A percentile compares a stretch with the other conserved stretches of the same genome.
These are phyloP conservation scores for Yamadazyma sp. DNA, from an alignment of 1,139 yeast species.

Conservation along the genomic window DNA sequence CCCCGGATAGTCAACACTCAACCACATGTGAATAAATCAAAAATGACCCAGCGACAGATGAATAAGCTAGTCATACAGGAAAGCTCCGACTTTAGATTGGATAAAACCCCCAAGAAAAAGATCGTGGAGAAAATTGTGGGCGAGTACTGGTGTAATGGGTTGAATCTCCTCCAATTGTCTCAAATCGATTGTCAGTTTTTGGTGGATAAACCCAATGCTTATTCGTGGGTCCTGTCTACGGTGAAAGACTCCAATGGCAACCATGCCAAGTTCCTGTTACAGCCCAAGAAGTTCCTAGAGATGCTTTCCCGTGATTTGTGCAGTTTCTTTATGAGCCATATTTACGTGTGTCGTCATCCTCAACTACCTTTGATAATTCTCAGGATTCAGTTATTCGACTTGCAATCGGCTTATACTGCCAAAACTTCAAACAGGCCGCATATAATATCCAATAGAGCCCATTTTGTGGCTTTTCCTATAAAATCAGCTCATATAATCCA, in stretches of 20 bases:
- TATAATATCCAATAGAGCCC: slow-evolving; percentile 56
- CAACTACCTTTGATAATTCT: slow-evolving; percentile 57
- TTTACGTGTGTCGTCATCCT: slow-evolving; percentile 70
- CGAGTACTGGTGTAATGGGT: slow-evolving; percentile 62
- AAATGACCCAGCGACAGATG: slow-evolving; percentile 24
- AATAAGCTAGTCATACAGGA: slow-evolving; percentile 24
- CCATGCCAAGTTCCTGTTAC: slow-evolving; percentile 35
- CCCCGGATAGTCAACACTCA: slow-evolving; percentile 38
- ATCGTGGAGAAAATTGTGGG: slow-evolving; percentile 51
- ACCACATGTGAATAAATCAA: slow-evolving; percentile 23
- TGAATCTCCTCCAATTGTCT: slow-evolving; percentile 67
- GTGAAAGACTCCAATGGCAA: slow-evolving; percentile 40
- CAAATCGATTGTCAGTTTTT: slow-evolving; percentile 69
- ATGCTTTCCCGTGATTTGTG: slow-evolving; percentile 48
- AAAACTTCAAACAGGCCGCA: slow-evolving; percentile 28
- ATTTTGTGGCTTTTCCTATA: slow-evolving; percentile 63
- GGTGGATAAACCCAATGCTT: slow-evolving; percentile 53
- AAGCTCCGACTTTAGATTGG: slow-evolving; percentile 13
- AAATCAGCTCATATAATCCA: slow-evolving; percentile 70
- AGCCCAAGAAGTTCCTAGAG: slow-evolving; percentile 48
- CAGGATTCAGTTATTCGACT: slow-evolving; percentile 69
- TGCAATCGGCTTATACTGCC: slow-evolving; percentile 25
- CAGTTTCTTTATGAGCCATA: slow-evolving; percentile 53
- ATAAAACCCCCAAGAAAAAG: slow-evolving; percentile 37
- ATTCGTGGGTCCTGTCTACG: slow-evolving; percentile 60